Conservation (phyloP, 1,284 basidiomycete genomes). For the Pyrrhoderma lamaoense region DNA sequence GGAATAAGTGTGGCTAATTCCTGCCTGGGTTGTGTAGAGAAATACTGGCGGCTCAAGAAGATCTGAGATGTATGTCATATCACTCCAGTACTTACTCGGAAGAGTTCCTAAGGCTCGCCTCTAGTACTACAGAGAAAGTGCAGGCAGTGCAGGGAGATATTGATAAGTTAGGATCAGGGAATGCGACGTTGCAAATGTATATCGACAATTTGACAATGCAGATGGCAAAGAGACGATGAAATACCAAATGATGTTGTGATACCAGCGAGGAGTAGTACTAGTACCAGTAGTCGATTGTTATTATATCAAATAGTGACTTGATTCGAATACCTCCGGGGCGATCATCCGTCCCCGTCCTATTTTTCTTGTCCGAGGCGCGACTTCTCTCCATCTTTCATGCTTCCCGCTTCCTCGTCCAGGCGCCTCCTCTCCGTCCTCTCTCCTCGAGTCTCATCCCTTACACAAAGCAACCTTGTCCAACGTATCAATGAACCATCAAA, state of each 20-base stretch:
- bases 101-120: neutral
- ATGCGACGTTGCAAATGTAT: slow-evolving; percentile 79
- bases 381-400: neutral
- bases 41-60: slow-evolving; percentile 63
- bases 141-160: slow-evolving; percentile 66
- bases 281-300: too few relatives aligned
- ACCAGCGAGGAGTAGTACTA: too few relatives aligned
- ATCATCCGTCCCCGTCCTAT: too few relatives aligned
- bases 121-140: slow-evolving; percentile 61
- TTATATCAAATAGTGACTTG: too few relatives aligned
- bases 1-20: neutral
- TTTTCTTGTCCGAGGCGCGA: too few relatives aligned
- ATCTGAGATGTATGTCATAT: slow-evolving; percentile 52
- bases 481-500: too few relatives aligned
- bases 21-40: slow-evolving; percentile 41
- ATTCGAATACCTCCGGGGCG: too few relatives aligned
- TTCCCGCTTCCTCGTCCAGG: neutral
- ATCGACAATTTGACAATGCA: slow-evolving; percentile 82
- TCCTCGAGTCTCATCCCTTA: neutral
- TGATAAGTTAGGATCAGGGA: slow-evolving; percentile 69
- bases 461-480: too few relatives aligned
- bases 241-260: too few relatives aligned
- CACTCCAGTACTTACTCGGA: neutral
- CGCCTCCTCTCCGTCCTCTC: neutral
- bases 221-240: slow-evolving; percentile 67